phyloP scores from a whole-genome alignment of 148 eudicot genomes.

The Talinum fruticosum region DNA sequence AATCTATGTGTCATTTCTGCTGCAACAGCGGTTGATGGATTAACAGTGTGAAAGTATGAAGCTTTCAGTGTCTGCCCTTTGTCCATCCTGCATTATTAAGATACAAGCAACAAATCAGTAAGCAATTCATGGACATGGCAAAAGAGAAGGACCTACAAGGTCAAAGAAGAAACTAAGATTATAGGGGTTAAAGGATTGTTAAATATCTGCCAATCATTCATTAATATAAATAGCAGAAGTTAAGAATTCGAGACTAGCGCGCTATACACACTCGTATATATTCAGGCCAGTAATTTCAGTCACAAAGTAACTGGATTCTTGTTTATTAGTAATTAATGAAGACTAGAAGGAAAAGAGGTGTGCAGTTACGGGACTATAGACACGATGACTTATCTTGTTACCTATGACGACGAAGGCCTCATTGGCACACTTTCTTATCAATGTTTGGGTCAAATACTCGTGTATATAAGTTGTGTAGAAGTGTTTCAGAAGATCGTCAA shows the following conservation, averaged over 20 bases:
- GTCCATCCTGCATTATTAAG: conserved; percentile 52
- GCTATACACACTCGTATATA: too few relatives aligned
- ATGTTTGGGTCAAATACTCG: background rate
- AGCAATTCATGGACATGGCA: background rate
- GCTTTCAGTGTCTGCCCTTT: conserved; percentile 81
- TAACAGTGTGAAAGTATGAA: conserved; percentile 70
- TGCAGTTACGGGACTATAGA: background rate
- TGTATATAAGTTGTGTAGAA: too few relatives aligned
- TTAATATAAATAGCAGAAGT: too few relatives aligned
- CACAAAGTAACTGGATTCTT: background rate
- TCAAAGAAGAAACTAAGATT: too few relatives aligned
- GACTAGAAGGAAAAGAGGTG: background rate
- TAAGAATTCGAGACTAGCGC: too few relatives aligned
- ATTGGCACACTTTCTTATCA: background rate
- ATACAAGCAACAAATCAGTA: background rate
- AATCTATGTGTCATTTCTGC: conserved; percentile 87
- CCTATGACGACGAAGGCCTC: background rate
- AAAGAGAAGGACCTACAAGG: too few relatives aligned
- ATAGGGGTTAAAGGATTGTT: too few relatives aligned
- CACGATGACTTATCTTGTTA: background rate
- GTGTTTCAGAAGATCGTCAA: background rate
- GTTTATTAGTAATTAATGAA: background rate
- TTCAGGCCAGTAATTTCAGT: background rate
- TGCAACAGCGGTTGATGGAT: conserved; percentile 66
- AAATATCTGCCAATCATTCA: too few relatives aligned